Percentiles rank a stretch among this genome's conserved stretches.
phyloP scores from a whole-genome alignment of 2,329 filamentous ascomycete species.

The Aureobasidium sp. region DNA sequence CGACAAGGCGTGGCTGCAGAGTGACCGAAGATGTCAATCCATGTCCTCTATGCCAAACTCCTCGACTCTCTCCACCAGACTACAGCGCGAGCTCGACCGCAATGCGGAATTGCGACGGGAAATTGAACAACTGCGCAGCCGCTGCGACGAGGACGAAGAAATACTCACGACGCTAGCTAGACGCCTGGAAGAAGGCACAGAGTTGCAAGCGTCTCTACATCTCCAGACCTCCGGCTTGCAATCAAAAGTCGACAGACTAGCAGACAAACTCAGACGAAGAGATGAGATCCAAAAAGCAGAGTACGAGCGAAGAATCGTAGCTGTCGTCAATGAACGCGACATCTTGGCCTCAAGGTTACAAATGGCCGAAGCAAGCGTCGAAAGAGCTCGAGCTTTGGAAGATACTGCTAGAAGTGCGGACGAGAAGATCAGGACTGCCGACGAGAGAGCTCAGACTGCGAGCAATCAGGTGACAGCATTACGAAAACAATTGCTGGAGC shows the following conservation, averaged over 20 bases:
- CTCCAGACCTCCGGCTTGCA: not conserved
- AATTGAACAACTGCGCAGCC: not conserved
- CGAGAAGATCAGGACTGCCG: not conserved
- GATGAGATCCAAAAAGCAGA: constrained; percentile 2
- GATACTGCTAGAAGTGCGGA: not conserved
- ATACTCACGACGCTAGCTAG: not conserved
- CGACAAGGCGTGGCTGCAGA: not conserved
- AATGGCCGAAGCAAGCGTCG: not conserved
- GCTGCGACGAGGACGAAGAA: not conserved
- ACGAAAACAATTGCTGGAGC: constrained; percentile 55
- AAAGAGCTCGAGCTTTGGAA: not conserved
- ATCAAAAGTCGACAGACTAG: not conserved
- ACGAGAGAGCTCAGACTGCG: not conserved
- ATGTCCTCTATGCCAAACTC: not conserved
- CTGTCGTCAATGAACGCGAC: not conserved
- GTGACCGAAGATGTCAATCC: not conserved
- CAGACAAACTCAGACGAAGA: not conserved
- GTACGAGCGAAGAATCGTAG: not conserved
- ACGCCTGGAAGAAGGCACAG: not conserved
- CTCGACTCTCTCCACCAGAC: not conserved
- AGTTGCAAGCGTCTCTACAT: not conserved
- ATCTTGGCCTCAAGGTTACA: not conserved
- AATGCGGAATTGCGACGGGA: not conserved
- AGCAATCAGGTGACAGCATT: constrained; percentile 46
- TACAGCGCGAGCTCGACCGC: not conserved